These are phyloP conservation scores for Isoetes taiwanensis DNA, from an alignment of 75 land plant species.

Conservation along the genomic window DNA sequence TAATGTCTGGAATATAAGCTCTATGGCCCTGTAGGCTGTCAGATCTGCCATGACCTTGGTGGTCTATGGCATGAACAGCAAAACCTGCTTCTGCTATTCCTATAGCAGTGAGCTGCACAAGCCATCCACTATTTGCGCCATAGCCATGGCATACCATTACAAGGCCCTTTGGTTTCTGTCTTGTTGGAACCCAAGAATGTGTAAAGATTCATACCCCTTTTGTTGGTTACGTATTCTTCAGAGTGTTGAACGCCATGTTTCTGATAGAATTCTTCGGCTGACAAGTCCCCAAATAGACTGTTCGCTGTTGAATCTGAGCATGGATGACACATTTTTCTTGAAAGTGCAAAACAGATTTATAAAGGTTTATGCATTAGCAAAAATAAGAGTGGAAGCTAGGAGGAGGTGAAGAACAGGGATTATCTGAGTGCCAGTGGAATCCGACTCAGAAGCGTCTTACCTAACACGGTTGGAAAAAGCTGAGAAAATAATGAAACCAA, in stretches of 20 bases:
- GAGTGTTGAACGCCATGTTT: slow-evolving; percentile 51
- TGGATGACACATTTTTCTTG: slow-evolving; percentile 30
- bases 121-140: slow-evolving; percentile 89
- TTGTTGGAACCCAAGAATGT: slow-evolving; percentile 59
- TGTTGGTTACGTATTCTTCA: slow-evolving; percentile 45
- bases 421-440: no score
- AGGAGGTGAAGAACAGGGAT: no score
- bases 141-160: slow-evolving; percentile 72
- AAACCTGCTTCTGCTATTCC: slow-evolving; percentile 59
- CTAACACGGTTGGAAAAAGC: no score
- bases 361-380: no score
- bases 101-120: slow-evolving; percentile 71
- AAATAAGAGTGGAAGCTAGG: no score
- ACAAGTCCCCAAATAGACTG: slow-evolving; percentile 51
- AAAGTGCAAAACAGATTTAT: no score
- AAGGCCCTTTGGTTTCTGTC: slow-evolving; percentile 16
- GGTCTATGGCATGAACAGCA: slow-evolving; percentile 71
- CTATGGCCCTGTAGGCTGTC: slow-evolving; percentile 75
- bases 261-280: slow-evolving; percentile 56
- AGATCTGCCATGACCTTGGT: slow-evolving; percentile 94
- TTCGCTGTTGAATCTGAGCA: slow-evolving; percentile 48
- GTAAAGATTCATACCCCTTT: slow-evolving; percentile 64
- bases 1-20: slow-evolving; percentile 63
- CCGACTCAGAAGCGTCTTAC: no score
- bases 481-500: no score